Base-by-base conservation (phyloP, 2,329 filamentous ascomycete species). In the Phaeosphaeriaceae sp. region DNA sequence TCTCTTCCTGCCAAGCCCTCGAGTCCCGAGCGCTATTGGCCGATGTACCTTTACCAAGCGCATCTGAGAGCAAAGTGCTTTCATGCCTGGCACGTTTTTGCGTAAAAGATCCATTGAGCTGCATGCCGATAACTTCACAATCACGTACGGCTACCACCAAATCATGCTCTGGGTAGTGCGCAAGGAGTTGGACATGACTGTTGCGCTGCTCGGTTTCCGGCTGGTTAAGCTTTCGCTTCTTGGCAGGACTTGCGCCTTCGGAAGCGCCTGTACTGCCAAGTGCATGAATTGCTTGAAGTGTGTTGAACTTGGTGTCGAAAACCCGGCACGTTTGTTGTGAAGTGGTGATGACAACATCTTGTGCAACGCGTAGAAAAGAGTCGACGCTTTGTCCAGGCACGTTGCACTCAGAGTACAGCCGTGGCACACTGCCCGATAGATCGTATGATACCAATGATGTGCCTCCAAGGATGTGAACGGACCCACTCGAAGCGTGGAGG, bases 241-340 rank as follows among this genome's bases (percentile, higher is more conserved):
- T 73, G 1, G 71, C 66, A 1, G 64, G 63, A 28, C 46, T 74
- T 79, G 51, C 85, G 62, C 50, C 66, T 21, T 63, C 63, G 0
- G 61, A 54, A 40, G 56, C 57, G 44, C 59, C 63, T 24, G 62
- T 35, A 8, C 60, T 21, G 22, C 60, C 57, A 13, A 84, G 60
- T 5, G 77, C 64, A 17, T 82, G 61, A 7, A 78, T 76, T 1
- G 79, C 80, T 61, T 85, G 78, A 3, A 82, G 63, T 6, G 84
- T 84, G 53, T 79, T 85, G 73, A 88, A 93, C 59, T 89, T 86
- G 32, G 89, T 86, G 75, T 93, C 92, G 73, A 90, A 91, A 15
- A 79, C 60, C 17, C 68, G 72, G 43, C 91, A 84, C 0, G 83
- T 81, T 10, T 82, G 78, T 0, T 82, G 68, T 0, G 88, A 88